Evolutionary conservation across 345 rosid species (phyloP).

Genomic region (Xanthoceras sorbifolium): DNA sequence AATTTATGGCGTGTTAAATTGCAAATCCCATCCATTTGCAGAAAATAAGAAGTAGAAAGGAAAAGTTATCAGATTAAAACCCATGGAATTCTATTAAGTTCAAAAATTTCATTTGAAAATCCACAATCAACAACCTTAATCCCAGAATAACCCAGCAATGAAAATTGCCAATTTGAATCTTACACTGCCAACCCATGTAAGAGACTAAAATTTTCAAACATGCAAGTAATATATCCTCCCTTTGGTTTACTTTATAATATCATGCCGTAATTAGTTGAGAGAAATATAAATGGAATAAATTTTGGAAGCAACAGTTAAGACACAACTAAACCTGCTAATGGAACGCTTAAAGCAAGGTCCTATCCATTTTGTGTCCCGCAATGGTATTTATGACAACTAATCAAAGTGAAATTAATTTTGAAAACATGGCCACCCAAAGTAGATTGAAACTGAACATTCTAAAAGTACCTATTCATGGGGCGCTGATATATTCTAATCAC

Average conservation of each 20-base stretch:
- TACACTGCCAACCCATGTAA: neutral
- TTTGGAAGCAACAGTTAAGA: neutral
- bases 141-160: neutral
- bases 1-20: neutral
- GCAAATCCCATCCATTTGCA: neutral
- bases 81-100: neutral
- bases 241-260: neutral
- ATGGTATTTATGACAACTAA: neutral
- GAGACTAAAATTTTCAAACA: neutral
- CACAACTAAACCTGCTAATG: neutral
- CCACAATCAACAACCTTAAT: neutral
- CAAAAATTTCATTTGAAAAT: neutral
- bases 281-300: neutral
- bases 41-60: neutral
- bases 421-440: neutral
- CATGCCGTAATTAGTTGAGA: neutral
- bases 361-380: neutral
- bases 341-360: neutral
- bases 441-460: neutral
- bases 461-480: slow-evolving; percentile 51
- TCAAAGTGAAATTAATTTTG: neutral
- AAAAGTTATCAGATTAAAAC: neutral
- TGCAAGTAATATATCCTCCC: neutral
- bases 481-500: slow-evolving; percentile 49
- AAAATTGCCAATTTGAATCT: neutral